phyloP scores from a whole-genome alignment of 2,329 filamentous ascomycete species.

The Paraphoma chrysanthemicola region DNA sequence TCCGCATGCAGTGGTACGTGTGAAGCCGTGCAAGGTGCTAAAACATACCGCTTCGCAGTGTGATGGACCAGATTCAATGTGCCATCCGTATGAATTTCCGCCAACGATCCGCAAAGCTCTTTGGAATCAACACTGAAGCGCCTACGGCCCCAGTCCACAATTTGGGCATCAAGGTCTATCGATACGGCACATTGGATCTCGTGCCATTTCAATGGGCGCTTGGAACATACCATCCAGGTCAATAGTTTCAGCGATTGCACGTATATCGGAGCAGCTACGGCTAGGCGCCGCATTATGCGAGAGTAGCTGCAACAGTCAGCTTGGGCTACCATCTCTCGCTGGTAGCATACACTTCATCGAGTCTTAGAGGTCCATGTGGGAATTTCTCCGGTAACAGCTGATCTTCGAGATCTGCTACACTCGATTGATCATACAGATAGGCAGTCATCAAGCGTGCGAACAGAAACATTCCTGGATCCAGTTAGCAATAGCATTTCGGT shows the following conservation, averaged over 20 bases:
- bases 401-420: neutral
- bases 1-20: neutral
- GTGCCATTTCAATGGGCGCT: slow-evolving; percentile 50
- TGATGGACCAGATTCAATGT: slow-evolving; percentile 50
- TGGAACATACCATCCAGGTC: slow-evolving; percentile 51
- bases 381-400: neutral
- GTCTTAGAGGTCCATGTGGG: neutral
- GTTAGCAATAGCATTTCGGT: neutral
- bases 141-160: slow-evolving; percentile 35
- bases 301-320: slow-evolving; percentile 13
- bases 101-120: slow-evolving; percentile 48
- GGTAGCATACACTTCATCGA: neutral
- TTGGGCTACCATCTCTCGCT: neutral
- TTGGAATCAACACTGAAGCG: slow-evolving; percentile 35
- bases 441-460: neutral
- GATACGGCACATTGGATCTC: slow-evolving; percentile 51
- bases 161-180: slow-evolving; percentile 33
- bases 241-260: slow-evolving; percentile 35
- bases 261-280: neutral
- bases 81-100: slow-evolving; percentile 40
- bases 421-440: neutral
- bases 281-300: slow-evolving; percentile 18
- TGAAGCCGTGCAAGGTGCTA: slow-evolving; percentile 14
- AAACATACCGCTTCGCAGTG: slow-evolving; percentile 34
- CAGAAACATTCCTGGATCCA: neutral